These are phyloP conservation scores for Climacium dendroides DNA, from an alignment of 225 moss, liverwort and hornwort species.

Conservation along the genomic window DNA sequence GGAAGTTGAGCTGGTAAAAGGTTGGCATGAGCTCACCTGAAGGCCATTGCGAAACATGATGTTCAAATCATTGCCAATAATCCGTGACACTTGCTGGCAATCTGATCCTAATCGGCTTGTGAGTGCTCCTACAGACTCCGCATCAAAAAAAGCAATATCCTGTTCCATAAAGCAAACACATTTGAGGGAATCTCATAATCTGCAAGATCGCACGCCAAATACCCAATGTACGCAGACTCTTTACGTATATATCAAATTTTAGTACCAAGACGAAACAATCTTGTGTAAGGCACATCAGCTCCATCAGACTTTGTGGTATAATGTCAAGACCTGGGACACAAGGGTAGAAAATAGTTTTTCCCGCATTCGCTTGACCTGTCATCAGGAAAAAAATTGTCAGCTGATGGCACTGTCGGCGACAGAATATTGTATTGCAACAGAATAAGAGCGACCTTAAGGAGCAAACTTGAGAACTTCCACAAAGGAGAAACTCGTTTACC, in stretches of 20 bases:
- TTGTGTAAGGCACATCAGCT: neutral
- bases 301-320: neutral
- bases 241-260: neutral
- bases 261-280: neutral
- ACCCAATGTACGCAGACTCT: neutral
- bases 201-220: neutral
- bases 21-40: conserved; percentile 36
- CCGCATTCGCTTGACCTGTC: conserved; percentile 90
- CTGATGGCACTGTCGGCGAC: neutral
- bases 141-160: conserved; percentile 96
- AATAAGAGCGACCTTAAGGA: neutral
- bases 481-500: conserved; percentile 24
- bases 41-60: conserved; percentile 95
- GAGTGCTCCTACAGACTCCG: conserved; percentile 79
- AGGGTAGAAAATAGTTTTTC: conserved; percentile 67
- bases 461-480: neutral
- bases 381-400: neutral
- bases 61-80: conserved; percentile 95
- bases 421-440: neutral
- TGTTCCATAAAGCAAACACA: conserved; percentile 4
- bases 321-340: conserved; percentile 54
- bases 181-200: neutral
- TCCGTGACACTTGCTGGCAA: conserved; percentile 96
- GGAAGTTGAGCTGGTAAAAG: neutral
- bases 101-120: conserved; percentile 96